Base-by-base conservation (phyloP, 805 yeast species). In the Citeromyces matritensis region DNA sequence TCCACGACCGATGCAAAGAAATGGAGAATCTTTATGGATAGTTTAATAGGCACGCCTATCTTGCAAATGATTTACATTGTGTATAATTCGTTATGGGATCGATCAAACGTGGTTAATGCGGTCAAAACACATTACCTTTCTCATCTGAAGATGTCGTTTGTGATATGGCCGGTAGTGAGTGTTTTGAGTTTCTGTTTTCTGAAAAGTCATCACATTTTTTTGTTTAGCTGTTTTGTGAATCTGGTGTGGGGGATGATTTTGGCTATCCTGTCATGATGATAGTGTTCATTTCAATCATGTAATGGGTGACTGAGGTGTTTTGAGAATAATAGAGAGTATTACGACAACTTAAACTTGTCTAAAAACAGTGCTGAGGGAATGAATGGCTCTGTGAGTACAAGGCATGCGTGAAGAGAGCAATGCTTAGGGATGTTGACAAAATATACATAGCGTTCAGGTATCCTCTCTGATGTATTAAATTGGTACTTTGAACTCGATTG, bases 111-210 rank as follows among this genome's bases (percentile, higher is more conserved):
- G 11, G 34, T 24, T 37, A 41, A 44, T 30, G 60, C 44, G 11
- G 36, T 58, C 14, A 51, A 53, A 35, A 38, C 56, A 7, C 50
- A 64, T 6, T 70, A 58, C 38, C 35, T 67, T 33, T 63, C 58
- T 29, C 57, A 73, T 6, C 46, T 74, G 36, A 64, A 63, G 34
- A 60, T 64, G 34, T 63, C 74, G 24, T 71, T 65, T 42, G 49
- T 69, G 43, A 59, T 63, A 32, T 74, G 80, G 78, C 80, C 82
- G 3, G 49, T 65, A 27, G 64, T 70, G 33, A 69, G 77, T 9
- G 48, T 63, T 6, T 37, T 63, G 26, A 57, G 67, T 36, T 74
- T 74, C 44, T 54, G 58, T 13, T 53, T 63, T 28, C 47, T 72
- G 8, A 72, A 69, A 0, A 53, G 57, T 23, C 47, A 57, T n/a